These are phyloP conservation scores for Rosa rugosa DNA, from an alignment of 306 rosid species.

Conservation along the genomic window DNA sequence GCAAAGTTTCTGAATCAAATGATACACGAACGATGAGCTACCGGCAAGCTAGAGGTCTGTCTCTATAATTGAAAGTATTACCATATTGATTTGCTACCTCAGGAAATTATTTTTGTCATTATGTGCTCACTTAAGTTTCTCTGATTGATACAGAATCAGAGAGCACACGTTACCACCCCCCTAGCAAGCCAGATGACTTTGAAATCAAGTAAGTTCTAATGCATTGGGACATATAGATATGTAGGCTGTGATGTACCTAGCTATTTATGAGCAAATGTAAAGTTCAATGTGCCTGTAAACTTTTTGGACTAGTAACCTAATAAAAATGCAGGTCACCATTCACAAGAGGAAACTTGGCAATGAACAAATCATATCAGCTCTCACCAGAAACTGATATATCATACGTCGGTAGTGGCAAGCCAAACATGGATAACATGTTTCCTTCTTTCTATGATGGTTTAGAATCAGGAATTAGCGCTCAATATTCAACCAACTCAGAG, in stretches of 20 bases:
- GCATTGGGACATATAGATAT: not conserved
- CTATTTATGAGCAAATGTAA: not conserved
- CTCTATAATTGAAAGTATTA: conserved; percentile 11
- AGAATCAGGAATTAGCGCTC: conserved; percentile 30
- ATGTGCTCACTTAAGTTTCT: conserved; percentile 10
- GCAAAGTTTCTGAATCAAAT: conserved; percentile 13
- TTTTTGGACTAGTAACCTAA: not conserved
- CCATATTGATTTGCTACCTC: not conserved
- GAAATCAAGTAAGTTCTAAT: conserved; percentile 53
- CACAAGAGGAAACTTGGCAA: conserved; percentile 36
- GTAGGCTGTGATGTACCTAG: not conserved
- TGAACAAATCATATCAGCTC: conserved; percentile 40
- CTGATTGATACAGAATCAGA: conserved; percentile 36
- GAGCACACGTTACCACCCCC: conserved; percentile 14
- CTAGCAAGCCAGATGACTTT: conserved; percentile 18
- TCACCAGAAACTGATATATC: conserved; percentile 58
- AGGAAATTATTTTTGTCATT: not conserved
- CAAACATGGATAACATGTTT: conserved; percentile 46
- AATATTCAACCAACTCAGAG: conserved; percentile 53
- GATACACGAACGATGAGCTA: conserved; percentile 12
- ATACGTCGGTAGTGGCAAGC: conserved; percentile 62
- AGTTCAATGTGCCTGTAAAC: not conserved
- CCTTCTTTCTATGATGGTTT: conserved; percentile 35
- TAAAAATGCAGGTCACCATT: conserved; percentile 66
- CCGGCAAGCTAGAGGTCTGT: conserved; percentile 30